A percentile compares a stretch with the other conserved stretches of the same genome.
These are phyloP conservation scores for Penicillium egyptiacum DNA, from an alignment of 495 filamentous ascomycete species.

Conservation along the genomic window DNA sequence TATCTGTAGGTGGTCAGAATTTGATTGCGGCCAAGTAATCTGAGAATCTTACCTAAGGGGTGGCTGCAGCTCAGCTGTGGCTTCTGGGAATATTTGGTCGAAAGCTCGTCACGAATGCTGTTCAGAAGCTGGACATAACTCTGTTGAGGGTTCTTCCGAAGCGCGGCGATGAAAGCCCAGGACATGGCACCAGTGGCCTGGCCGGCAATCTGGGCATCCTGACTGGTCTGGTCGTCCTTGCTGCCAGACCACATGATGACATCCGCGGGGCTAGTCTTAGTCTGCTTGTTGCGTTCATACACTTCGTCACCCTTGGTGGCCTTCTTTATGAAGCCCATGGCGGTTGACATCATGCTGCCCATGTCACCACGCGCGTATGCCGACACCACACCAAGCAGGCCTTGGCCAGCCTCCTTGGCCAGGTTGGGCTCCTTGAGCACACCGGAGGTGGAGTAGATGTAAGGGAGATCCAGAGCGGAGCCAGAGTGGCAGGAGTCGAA, in stretches of 20 bases:
- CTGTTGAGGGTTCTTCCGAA: slow-evolving; percentile 97
- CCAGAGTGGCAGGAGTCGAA: slow-evolving; percentile 99
- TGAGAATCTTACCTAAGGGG: slow-evolving; percentile 71
- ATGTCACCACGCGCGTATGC: slow-evolving; percentile 90
- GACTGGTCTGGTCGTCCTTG: slow-evolving; percentile 89
- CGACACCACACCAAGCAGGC: slow-evolving; percentile 83
- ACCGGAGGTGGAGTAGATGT: slow-evolving; percentile 94
- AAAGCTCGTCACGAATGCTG: slow-evolving; percentile 89
- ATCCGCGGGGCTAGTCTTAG: slow-evolving; percentile 93
- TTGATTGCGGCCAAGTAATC: slow-evolving; percentile 2
- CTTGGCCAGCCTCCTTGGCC: slow-evolving; percentile 95
- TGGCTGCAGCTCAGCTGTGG: slow-evolving; percentile 96
- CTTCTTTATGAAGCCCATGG: slow-evolving; percentile 90
- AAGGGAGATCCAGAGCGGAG: slow-evolving; percentile 92
- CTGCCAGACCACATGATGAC: slow-evolving; percentile 97
- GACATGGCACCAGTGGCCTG: slow-evolving; percentile 98
- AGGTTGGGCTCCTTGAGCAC: slow-evolving; percentile 97
- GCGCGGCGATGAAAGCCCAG: slow-evolving; percentile 89
- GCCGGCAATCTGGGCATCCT: slow-evolving; percentile 65
- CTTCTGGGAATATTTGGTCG: slow-evolving; percentile 89
- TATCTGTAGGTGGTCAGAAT: slow-evolving; percentile 48
- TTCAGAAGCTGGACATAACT: slow-evolving; percentile 95
- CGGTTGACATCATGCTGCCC: slow-evolving; percentile 73
- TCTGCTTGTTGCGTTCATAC: slow-evolving; percentile 74
- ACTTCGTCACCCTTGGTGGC: slow-evolving; percentile 81